Evolutionary conservation across 2,329 filamentous ascomycete genomes (phyloP).

Genomic region (Epichloe aotearoae): DNA sequence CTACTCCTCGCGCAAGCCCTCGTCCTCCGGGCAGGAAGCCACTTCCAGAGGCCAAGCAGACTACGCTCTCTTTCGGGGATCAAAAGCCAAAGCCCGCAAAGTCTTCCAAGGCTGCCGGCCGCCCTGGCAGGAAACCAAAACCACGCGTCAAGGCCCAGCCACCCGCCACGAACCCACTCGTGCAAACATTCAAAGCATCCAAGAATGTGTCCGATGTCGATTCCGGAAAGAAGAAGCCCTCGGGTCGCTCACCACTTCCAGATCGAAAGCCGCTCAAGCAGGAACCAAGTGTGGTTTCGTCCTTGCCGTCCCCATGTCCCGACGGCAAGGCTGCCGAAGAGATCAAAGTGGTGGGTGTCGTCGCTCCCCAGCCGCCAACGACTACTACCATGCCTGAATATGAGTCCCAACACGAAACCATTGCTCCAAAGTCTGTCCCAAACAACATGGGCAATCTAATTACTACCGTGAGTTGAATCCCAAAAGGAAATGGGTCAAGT

Average conservation of each 20-base stretch:
- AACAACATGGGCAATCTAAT: slow-evolving; percentile 26
- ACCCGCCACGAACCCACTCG: slow-evolving; percentile 25
- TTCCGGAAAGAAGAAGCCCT: slow-evolving; percentile 12
- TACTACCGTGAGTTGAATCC: slow-evolving; percentile 14
- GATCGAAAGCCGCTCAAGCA: background rate
- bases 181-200: slow-evolving; percentile 31
- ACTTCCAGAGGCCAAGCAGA: slow-evolving; percentile 34
- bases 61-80: slow-evolving; percentile 32
- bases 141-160: slow-evolving; percentile 22
- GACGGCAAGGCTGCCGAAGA: background rate
- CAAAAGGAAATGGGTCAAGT: background rate
- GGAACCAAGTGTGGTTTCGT: background rate
- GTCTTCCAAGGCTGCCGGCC: slow-evolving; percentile 15
- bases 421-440: slow-evolving; percentile 30
- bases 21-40: slow-evolving; percentile 33
- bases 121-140: slow-evolving; percentile 20
- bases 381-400: slow-evolving; percentile 7
- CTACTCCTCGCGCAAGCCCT: slow-evolving; percentile 45
- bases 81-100: slow-evolving; percentile 9
- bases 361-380: slow-evolving; percentile 7
- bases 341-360: slow-evolving; percentile 7
- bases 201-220: slow-evolving; percentile 20
- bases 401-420: slow-evolving; percentile 18
- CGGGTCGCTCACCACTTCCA: slow-evolving; percentile 4
- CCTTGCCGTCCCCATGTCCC: background rate